Conservation (phyloP, 106 monocot species). For the Triglochin maritima region DNA sequence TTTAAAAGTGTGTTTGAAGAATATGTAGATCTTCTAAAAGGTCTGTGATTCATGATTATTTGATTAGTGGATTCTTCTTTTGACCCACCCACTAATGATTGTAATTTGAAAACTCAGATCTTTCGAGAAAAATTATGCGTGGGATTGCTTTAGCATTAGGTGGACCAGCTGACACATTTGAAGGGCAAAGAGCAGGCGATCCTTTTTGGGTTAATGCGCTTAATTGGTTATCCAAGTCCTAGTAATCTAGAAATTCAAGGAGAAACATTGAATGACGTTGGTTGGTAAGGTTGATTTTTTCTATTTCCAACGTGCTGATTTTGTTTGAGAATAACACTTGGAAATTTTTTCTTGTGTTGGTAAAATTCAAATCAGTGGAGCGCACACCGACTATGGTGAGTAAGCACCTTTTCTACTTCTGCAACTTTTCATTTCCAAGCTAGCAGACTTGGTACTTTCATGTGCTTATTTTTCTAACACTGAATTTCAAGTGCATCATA, state of each 20-base stretch:
- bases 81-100: neutral
- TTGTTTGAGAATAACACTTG: neutral
- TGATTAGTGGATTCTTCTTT: neutral
- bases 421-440: neutral
- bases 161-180: slow-evolving; percentile 61
- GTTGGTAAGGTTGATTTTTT: slow-evolving; percentile 47
- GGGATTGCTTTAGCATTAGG: slow-evolving; percentile 92
- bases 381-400: slow-evolving; percentile 99
- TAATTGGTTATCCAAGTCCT: slow-evolving; percentile 81
- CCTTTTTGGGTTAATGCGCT: slow-evolving; percentile 73
- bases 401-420: neutral
- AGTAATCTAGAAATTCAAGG: slow-evolving; percentile 15
- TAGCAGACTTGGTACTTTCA: too few species aligned
- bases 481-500: too few species aligned
- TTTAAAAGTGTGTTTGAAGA: slow-evolving; percentile 58
- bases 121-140: slow-evolving; percentile 89
- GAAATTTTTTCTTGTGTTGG: neutral
- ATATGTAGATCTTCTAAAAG: slow-evolving; percentile 53
- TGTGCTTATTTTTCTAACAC: too few species aligned
- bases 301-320: neutral
- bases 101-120: slow-evolving; percentile 25
- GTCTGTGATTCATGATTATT: slow-evolving; percentile 15
- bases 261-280: slow-evolving; percentile 41
- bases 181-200: slow-evolving; percentile 71
- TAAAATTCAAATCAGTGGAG: slow-evolving; percentile 50